These are phyloP conservation scores for Malus orientalis DNA, from an alignment of 306 rosid species.

Conservation along the genomic window DNA sequence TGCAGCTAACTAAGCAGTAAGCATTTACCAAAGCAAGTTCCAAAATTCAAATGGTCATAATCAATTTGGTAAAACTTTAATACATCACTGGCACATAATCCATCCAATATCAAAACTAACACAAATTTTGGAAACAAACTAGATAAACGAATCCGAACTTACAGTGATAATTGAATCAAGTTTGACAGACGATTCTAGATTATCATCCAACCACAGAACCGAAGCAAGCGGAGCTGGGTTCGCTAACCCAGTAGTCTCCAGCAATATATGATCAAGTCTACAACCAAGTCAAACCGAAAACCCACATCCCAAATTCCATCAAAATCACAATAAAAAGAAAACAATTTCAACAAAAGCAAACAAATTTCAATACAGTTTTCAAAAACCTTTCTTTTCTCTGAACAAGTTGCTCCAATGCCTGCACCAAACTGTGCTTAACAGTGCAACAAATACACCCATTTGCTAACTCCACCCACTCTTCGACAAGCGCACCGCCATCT, in stretches of 20 bases:
- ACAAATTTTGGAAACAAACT: background rate
- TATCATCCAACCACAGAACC: slow-evolving; percentile 93
- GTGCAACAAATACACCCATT: slow-evolving; percentile 91
- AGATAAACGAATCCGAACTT: slow-evolving; percentile 20
- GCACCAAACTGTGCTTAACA: slow-evolving; percentile 90
- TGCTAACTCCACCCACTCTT: slow-evolving; percentile 97
- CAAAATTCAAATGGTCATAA: background rate
- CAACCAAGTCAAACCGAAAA: slow-evolving; percentile 7
- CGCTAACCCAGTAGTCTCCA: slow-evolving; percentile 98
- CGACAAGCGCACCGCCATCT: slow-evolving; percentile 81
- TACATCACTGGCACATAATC: background rate
- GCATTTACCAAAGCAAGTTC: background rate
- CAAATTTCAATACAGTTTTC: background rate
- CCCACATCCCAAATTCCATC: background rate
- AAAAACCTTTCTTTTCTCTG: slow-evolving; percentile 79
- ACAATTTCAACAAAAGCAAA: background rate
- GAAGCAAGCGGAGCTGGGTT: slow-evolving; percentile 98
- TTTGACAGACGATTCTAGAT: slow-evolving; percentile 71
- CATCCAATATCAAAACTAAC: background rate
- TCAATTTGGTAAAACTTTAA: background rate
- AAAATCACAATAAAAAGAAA: background rate
- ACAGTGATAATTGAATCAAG: slow-evolving; percentile 93
- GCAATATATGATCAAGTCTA: slow-evolving; percentile 87
- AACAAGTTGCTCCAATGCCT: slow-evolving; percentile 91
- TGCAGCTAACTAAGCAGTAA: background rate